Evolutionary conservation across 805 yeast genomes (phyloP).

Genomic region (Naumovozyma castellii): DNA sequence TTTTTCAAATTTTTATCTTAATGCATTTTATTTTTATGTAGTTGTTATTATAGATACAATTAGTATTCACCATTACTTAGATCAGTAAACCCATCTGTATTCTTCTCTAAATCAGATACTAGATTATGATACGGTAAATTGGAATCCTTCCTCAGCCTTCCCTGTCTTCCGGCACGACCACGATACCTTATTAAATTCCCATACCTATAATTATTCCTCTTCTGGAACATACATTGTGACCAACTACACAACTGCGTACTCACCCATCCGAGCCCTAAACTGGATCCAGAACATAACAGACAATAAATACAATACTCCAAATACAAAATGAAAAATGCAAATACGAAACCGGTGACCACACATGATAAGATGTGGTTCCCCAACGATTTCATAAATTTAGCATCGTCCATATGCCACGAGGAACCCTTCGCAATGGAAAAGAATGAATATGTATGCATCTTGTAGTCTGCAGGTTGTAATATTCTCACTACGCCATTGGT

Average conservation of each 20-base stretch:
- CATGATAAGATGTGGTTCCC: constrained; percentile 68
- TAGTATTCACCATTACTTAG: not conserved
- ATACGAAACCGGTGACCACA: constrained; percentile 56
- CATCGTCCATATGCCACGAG: constrained; percentile 89
- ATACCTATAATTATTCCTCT: not conserved
- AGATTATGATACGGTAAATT: constrained; percentile 17
- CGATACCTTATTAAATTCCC: not conserved
- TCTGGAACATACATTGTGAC: not conserved
- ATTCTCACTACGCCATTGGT: constrained; percentile 59
- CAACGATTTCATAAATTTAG: constrained; percentile 61
- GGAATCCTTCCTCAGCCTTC: constrained; percentile 24
- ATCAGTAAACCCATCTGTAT: constrained; percentile 8
- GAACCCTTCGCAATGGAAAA: constrained; percentile 75
- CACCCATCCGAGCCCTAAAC: not conserved
- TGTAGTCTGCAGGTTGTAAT: constrained; percentile 65
- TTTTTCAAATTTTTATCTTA: too few species aligned
- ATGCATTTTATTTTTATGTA: too few species aligned
- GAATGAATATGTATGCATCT: constrained; percentile 49
- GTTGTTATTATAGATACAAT: not conserved
- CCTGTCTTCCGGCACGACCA: constrained; percentile 4
- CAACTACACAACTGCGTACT: not conserved
- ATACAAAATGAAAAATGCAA: constrained; percentile 41
- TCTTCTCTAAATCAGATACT: constrained; percentile 18
- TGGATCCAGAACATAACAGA: constrained; percentile 26
- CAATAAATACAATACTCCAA: constrained; percentile 40